These are phyloP conservation scores for Aspergillus pseudoterreus DNA, from an alignment of 2,329 filamentous ascomycete genomes.

Conservation along the genomic window DNA sequence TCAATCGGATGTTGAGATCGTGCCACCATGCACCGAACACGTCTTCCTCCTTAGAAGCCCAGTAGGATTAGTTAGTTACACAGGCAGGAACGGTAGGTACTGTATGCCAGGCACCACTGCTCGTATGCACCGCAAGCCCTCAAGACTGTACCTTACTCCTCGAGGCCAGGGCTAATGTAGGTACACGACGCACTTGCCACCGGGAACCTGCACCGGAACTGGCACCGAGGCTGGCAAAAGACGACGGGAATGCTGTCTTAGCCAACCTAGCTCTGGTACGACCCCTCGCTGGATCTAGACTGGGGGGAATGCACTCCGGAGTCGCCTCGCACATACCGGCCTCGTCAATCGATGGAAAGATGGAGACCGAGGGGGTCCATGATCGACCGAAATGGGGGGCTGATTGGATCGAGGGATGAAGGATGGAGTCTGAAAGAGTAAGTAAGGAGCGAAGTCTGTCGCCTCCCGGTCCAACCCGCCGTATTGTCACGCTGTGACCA, in stretches of 20 bases:
- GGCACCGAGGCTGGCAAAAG: no score
- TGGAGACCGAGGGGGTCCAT: conserved; percentile 4
- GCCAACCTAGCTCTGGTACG: conserved; percentile 1
- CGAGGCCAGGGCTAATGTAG: no score
- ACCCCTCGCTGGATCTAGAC: background rate
- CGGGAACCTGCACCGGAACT: no score
- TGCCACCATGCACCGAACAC: no score
- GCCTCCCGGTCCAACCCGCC: background rate
- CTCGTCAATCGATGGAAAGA: conserved; percentile 6
- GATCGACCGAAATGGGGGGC: conserved; percentile 13
- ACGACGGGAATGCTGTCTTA: conserved; percentile 1
- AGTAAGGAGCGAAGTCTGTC: conserved; percentile 12
- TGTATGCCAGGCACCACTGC: no score
- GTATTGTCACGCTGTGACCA: conserved; percentile 20
- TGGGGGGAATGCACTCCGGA: background rate
- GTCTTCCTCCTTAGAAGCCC: no score
- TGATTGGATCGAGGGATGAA: conserved; percentile 12
- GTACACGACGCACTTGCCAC: no score
- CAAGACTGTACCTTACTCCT: no score
- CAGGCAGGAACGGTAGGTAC: no score
- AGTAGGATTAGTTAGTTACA: no score
- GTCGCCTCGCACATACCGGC: conserved; percentile 1
- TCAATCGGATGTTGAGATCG: no score
- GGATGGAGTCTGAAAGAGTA: background rate
- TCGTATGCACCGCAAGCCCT: no score